phyloP scores from a whole-genome alignment of 352 stramenopile species.

The Phytophthora pistaciae region DNA sequence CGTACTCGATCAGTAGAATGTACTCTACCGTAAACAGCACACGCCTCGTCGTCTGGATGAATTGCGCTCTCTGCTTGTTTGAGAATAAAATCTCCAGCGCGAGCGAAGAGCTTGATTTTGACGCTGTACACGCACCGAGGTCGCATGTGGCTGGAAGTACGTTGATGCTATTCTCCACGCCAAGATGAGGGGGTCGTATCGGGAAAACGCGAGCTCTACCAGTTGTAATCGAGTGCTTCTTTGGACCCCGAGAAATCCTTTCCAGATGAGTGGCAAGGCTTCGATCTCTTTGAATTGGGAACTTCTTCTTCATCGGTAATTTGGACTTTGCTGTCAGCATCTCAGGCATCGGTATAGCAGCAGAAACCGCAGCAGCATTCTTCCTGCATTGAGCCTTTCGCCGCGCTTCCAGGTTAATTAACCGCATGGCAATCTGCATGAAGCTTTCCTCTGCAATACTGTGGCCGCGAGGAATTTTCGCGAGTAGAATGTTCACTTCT shows the following conservation, averaged over 20 bases:
- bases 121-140: no score
- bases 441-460: background rate
- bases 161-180: background rate
- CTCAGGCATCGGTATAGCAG: background rate
- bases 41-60: background rate
- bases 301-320: background rate
- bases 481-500: background rate
- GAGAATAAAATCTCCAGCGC: background rate
- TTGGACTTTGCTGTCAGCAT: background rate
- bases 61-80: background rate
- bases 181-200: background rate
- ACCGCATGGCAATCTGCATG: background rate
- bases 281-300: background rate
- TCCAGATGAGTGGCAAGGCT: background rate
- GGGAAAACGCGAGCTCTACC: background rate
- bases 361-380: background rate
- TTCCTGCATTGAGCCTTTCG: background rate
- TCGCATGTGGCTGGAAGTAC: background rate
- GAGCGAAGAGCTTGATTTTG: background rate
- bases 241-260: background rate
- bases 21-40: constrained; percentile 32
- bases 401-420: background rate
- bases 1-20: constrained; percentile 1
- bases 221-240: background rate
- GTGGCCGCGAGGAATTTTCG: background rate